Percentiles rank a stretch among this genome's conserved stretches.
Conservation (phyloP, 306 rosid genomes). For the Trifolium pratense region DNA sequence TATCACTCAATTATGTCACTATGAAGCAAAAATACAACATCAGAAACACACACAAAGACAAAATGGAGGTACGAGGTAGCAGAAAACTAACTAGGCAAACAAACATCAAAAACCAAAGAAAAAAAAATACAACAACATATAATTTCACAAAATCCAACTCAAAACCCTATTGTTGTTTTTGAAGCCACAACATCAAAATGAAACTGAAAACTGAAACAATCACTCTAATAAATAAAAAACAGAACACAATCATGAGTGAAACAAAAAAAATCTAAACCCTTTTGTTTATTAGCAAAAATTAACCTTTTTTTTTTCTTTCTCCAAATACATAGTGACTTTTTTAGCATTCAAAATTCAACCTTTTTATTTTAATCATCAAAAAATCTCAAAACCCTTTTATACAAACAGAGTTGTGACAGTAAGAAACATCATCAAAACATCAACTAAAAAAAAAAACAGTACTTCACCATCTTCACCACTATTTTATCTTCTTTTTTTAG, state of each 20-base stretch:
- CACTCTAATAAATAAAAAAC: constrained; percentile 13
- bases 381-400: constrained; percentile 18
- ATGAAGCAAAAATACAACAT: constrained; percentile 40
- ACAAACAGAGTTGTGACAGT: constrained; percentile 31
- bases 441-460: constrained; percentile 29
- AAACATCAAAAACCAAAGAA: constrained; percentile 16
- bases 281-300: constrained; percentile 15
- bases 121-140: neutral
- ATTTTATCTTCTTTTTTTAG: neutral
- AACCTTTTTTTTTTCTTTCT: constrained; percentile 28
- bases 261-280: constrained; percentile 21
- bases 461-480: constrained; percentile 21
- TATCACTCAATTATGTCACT: constrained; percentile 2
- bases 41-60: constrained; percentile 9
- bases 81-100: constrained; percentile 30
- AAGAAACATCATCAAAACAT: constrained; percentile 37
- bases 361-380: constrained; percentile 39
- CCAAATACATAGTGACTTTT: constrained; percentile 34
- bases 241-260: constrained; percentile 28
- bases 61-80: constrained; percentile 29
- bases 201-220: constrained; percentile 16
- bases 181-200: neutral
- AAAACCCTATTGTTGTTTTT: constrained; percentile 41
- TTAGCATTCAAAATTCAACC: constrained; percentile 30
- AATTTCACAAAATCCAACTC: constrained; percentile 17